Evolutionary conservation across 352 stramenopile genomes (phyloP).

Genomic region (Globisporangium apiculatum): DNA sequence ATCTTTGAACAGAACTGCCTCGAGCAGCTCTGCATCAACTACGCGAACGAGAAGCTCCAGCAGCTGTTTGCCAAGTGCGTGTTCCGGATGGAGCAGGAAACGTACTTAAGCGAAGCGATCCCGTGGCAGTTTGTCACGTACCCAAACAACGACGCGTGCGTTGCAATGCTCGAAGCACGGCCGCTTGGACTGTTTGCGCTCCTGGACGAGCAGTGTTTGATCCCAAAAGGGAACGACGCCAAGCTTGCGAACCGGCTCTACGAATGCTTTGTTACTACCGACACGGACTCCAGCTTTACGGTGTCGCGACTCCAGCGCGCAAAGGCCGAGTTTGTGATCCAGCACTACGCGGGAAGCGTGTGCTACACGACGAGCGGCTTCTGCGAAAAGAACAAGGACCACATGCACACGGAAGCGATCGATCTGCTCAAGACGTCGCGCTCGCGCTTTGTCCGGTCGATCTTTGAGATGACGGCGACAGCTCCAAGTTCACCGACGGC

Average conservation of each 20-base stretch:
- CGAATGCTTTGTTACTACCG: conserved; percentile 37
- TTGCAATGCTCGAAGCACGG: conserved; percentile 64
- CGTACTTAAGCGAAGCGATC: conserved; percentile 82
- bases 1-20: conserved; percentile 91
- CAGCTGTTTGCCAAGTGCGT: conserved; percentile 78
- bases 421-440: conserved; percentile 66
- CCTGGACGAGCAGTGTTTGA: conserved; percentile 82
- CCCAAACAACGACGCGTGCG: conserved; percentile 80
- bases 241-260: conserved; percentile 85
- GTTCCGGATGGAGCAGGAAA: conserved; percentile 82
- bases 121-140: conserved; percentile 87
- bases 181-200: conserved; percentile 79
- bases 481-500: no score
- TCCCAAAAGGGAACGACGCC: conserved; percentile 74
- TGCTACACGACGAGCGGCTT: conserved; percentile 79
- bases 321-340: conserved; percentile 79
- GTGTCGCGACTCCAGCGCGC: conserved; percentile 71
- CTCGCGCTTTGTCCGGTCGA: conserved; percentile 53
- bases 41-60: conserved; percentile 85
- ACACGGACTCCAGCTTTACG: conserved; percentile 44
- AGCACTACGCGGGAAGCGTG: conserved; percentile 82
- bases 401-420: conserved; percentile 76
- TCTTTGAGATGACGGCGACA: conserved; percentile 41
- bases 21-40: conserved; percentile 87
- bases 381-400: conserved; percentile 88